Percentiles rank a stretch among this genome's conserved stretches.
Evolutionary conservation across 2,329 filamentous ascomycete species (phyloP).

Genomic region (Aurifilum marmelostoma): DNA sequence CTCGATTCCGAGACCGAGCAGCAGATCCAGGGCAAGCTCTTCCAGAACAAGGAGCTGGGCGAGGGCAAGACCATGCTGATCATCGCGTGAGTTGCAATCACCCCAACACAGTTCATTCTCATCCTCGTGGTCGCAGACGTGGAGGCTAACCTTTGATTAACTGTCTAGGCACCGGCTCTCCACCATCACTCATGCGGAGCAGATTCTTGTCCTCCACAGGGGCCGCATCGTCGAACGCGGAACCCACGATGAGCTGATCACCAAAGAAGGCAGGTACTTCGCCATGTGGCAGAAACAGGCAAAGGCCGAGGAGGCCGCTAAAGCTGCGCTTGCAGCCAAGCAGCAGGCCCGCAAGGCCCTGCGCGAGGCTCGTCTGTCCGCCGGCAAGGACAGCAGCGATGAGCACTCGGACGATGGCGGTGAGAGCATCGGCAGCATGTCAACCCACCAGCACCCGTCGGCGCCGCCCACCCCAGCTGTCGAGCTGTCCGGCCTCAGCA

Average conservation of each 20-base stretch:
- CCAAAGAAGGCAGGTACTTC: slow-evolving; percentile 71
- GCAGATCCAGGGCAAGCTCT: slow-evolving; percentile 68
- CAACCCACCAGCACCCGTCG: slow-evolving; percentile 47
- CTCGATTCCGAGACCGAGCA: slow-evolving; percentile 65
- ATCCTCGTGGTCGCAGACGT: neutral
- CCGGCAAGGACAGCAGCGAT: slow-evolving; percentile 43
- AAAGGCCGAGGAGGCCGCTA: slow-evolving; percentile 71
- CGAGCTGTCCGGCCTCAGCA: slow-evolving; percentile 26
- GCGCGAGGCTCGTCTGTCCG: slow-evolving; percentile 54
- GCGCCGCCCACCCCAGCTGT: slow-evolving; percentile 38
- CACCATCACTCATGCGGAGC: slow-evolving; percentile 83
- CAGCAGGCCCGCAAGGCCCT: slow-evolving; percentile 49
- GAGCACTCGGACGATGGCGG: slow-evolving; percentile 49
- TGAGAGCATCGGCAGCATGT: slow-evolving; percentile 45
- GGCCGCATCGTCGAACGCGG: slow-evolving; percentile 79
- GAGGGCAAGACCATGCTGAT: slow-evolving; percentile 90
- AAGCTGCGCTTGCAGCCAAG: slow-evolving; percentile 55
- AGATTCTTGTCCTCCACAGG: slow-evolving; percentile 77
- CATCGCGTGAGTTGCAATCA: slow-evolving; percentile 71
- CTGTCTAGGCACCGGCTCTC: slow-evolving; percentile 71
- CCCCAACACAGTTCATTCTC: neutral
- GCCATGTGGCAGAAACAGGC: slow-evolving; percentile 92
- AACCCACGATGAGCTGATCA: slow-evolving; percentile 76
- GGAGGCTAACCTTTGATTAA: slow-evolving; percentile 31
- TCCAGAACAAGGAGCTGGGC: slow-evolving; percentile 64